Base-by-base conservation (phyloP, 2,329 filamentous ascomycete genomes). In the Fusarium longipes region DNA sequence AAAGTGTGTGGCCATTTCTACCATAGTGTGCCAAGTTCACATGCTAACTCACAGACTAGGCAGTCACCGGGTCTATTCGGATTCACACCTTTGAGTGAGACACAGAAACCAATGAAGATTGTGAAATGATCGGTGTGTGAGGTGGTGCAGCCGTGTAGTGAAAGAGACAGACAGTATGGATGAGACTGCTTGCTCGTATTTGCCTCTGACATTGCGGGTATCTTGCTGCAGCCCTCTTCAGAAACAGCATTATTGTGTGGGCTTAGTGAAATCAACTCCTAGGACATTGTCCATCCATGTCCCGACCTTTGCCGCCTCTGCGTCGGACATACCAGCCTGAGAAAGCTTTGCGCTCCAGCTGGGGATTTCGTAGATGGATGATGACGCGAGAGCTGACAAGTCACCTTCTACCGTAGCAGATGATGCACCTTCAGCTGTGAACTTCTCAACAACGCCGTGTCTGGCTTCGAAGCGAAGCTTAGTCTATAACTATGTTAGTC, bases 391-490 rank as follows among this genome's bases (percentile, higher is more conserved):
- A 17, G 55, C 44, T 45, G 67, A 59, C 56, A 68, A 49, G 45
- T 55, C 59, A 33, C 57, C 32, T 18, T 58, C 48, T 43, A 36
- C 30, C 12, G 52, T n/a, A 27, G 64, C 25, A 44, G 53, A 63
- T 11, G 65, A 57, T 38, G 40, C 38, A 14, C 68, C 70, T 24
- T 73, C 68, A n/a, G 80, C 57, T 0, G 50, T 53, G 47, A 81
- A 73, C 1, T 72, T 68, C 8, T 80, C 76, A 32, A 82, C 63
- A 12, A 77, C 50, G 17, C 80, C 80, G 27, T 81, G 78, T 17
- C 74, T 76, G 35, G 78, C 74, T 42, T 79, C 76, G 59, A 82
- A 77, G 18, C 69, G 68, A 17, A 82, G 57, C 24, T 75, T 74
- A n/a, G 65, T 44, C 77, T 79, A n/a, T 42, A 17, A 29, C 39